Evolutionary conservation across 306 rosid species (phyloP), one percentile per base, ranked within the genome.

Genomic region (Vicia villosa): DNA sequence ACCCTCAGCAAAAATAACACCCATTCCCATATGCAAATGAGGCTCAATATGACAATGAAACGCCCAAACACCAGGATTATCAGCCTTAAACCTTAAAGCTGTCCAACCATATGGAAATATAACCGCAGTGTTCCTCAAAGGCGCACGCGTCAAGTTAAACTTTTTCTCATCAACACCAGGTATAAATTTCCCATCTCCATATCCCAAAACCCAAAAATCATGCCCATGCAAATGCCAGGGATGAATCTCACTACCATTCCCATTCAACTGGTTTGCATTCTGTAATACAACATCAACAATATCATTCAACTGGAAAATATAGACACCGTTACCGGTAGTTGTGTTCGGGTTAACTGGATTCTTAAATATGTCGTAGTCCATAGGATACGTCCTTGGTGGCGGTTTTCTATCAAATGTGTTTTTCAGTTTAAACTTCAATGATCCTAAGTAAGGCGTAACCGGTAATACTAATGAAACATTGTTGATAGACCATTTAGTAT

Each of bases 181-280:
- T 1, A 69, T 61, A 36, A 89, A 92, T 69, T 71, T 92, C 8
- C 96, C 98, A 0, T 89, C 98, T 10, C 98, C 98, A 4, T 86
- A 92, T 0, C 88, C 96, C 63, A 92, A 63, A 8, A 92, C 89
- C 98, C 98, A 92, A 21, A 92, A 92, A 16, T 92, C 92, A 57
- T 89, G 98, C 0, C 98, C 98, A 54, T 92, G 98, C 61, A 92
- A 74, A 71, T 92, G 96, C 96, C 96, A 92, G 0, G 98, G 98
- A 51, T 92, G 98, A 13, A 83, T 88, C 49, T 92, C 96, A 65
- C 96, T 92, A 0, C 49, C 75, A 3, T 79, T 88, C 0, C 17
- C 73, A 0, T 0, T 45, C 12, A 92, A 10, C 0, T 78, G 81
- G 17, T 92, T 92, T 0, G 96, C 83, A 26, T 92, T 92, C 20